Base-by-base conservation (phyloP, 768 basidiomycete species). In the Kwoniella dendrophila region DNA sequence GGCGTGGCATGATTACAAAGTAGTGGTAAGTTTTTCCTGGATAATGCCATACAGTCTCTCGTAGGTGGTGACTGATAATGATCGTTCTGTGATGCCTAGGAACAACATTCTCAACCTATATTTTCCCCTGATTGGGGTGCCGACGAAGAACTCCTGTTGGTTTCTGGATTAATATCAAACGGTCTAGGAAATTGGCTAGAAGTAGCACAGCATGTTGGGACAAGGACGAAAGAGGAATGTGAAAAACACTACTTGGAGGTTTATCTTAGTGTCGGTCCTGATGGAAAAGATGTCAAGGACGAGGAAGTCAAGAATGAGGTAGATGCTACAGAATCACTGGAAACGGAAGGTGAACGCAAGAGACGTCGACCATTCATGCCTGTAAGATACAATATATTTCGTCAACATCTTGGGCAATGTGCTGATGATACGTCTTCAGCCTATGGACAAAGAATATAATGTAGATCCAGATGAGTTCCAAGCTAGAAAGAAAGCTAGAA, bases 171-270 rank as follows among this genome's bases (percentile, higher is more conserved):
- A 32, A 85, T 90, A 6, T 83, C 85, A 26, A 89, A 91, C 73
- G 95, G 95, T 0, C 79, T 98, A 33, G 95, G 95, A 3, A 98
- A 97, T 76, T 99, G 95, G 95, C 88, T 88, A 75, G 93, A 93
- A 72, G 90, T 95, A 43, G 89, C 93, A 1, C 92, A 80, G 40
- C 91, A 96, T 78, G 85, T 99, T 38, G 96, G 96, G 8, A 93
- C 92, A 8, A 84, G 93, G 59, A 89, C 93, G 11, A 93, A 88
- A 76, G 92, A 96, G 72, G 94, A 98, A 73, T 90, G 92, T 14
- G 89, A 94, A 76, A 81, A 86, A 60, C 95, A 99, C 79, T 99
- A 99, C 77, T 84, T 85, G 44, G 73, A 84, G 49, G 84, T 89
- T 36, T 97, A 94, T 73, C 84, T 95, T 51, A 83, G 89, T 60